Conservation (phyloP, 306 rosid species). For the Pterocarpus santalinus region DNA sequence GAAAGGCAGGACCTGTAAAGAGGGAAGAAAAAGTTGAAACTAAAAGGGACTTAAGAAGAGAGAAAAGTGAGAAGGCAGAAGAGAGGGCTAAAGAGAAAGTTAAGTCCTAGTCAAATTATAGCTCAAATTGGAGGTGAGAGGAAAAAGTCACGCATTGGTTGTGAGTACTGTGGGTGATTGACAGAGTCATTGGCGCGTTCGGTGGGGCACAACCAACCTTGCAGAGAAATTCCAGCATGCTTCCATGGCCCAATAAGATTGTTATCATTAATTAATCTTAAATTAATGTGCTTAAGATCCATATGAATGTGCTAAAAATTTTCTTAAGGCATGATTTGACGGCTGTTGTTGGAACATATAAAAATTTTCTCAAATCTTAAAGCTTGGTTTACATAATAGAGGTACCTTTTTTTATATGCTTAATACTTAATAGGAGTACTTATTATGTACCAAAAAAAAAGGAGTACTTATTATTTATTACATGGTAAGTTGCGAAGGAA, state of each 20-base stretch:
- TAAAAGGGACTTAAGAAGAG: background rate
- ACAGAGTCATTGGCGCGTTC: slow-evolving; percentile 36
- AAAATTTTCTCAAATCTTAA: too few relatives aligned
- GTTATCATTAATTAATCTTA: too few relatives aligned
- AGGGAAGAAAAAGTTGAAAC: background rate
- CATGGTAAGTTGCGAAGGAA: background rate
- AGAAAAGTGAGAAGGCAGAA: background rate
- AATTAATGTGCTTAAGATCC: too few relatives aligned
- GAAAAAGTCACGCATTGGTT: slow-evolving; percentile 47
- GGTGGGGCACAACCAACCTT: slow-evolving; percentile 43
- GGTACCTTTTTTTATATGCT: too few relatives aligned
- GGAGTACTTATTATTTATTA: too few relatives aligned
- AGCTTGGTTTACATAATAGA: too few relatives aligned
- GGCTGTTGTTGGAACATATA: background rate
- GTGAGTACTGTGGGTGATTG: slow-evolving; percentile 12
- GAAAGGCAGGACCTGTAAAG: background rate
- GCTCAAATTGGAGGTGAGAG: slow-evolving; percentile 13
- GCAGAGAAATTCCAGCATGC: background rate
- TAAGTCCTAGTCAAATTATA: slow-evolving; percentile 36
- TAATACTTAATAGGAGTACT: too few relatives aligned
- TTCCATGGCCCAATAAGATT: background rate
- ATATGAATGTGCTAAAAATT: too few relatives aligned
- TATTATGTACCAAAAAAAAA: too few relatives aligned
- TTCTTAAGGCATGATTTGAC: too few relatives aligned
- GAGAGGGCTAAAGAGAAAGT: background rate